Conservation (phyloP, 441 rosid species). For the Kokia cookei region DNA sequence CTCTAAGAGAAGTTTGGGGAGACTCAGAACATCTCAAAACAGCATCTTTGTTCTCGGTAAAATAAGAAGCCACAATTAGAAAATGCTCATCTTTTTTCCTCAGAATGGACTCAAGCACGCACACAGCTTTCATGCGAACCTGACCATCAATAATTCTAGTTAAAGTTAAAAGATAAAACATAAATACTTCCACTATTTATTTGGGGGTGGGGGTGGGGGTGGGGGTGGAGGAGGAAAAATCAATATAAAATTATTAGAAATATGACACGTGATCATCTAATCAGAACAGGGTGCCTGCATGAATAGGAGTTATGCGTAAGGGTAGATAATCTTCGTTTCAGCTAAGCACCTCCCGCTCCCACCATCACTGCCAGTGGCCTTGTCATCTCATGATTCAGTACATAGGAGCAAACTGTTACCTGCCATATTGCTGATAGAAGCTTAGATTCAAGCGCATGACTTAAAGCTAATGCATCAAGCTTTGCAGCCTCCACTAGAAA, state of each 20-base stretch:
- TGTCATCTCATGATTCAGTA: constrained; percentile 1
- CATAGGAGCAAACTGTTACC: constrained; percentile 32
- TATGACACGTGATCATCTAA: background rate
- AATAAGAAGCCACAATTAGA: constrained; percentile 63
- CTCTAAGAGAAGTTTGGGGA: constrained; percentile 89
- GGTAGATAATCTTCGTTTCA: background rate
- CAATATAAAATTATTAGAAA: background rate
- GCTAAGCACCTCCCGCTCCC: background rate
- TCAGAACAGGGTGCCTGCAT: background rate
- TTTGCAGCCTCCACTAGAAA: constrained; percentile 86
- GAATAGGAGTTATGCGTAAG: background rate
- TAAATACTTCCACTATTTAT: background rate
- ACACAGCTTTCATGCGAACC: constrained; percentile 93
- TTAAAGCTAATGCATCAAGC: constrained; percentile 67
- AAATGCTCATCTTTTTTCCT: constrained; percentile 31
- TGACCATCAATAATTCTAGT: constrained; percentile 23
- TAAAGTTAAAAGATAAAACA: background rate
- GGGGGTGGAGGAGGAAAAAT: background rate
- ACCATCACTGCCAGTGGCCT: background rate
- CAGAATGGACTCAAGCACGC: constrained; percentile 81
- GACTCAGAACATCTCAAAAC: constrained; percentile 73
- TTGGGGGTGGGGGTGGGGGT: too few species aligned
- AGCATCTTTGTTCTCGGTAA: constrained; percentile 59
- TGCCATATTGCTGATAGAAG: constrained; percentile 92
- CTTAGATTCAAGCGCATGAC: constrained; percentile 79